These are phyloP conservation scores for Blastosporella zonata DNA, from an alignment of 1,284 basidiomycete genomes.

Conservation along the genomic window DNA sequence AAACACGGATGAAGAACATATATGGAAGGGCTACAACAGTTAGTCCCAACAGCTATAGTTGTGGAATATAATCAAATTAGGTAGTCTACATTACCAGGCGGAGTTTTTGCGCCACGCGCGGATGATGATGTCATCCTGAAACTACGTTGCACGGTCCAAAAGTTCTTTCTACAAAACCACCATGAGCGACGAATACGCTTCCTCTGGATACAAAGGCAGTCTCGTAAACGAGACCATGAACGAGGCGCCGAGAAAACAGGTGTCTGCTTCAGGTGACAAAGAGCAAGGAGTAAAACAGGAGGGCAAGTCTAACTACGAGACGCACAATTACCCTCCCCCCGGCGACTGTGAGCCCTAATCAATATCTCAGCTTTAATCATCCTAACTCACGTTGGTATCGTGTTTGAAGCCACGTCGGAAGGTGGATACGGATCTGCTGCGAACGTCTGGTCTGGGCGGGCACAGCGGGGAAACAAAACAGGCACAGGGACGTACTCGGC, in stretches of 20 bases:
- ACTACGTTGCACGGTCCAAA: neutral
- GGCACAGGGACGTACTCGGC: conserved; percentile 6
- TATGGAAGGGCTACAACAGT: no score
- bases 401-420: conserved; percentile 12
- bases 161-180: neutral
- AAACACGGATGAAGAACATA: no score
- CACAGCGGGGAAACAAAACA: conserved; percentile 16
- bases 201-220: conserved; percentile 16
- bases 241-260: conserved; percentile 1
- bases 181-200: conserved; percentile 21
- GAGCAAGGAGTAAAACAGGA: neutral
- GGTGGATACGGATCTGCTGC: conserved; percentile 16
- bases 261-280: neutral
- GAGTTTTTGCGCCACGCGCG: neutral
- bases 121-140: neutral
- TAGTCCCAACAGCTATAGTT: no score
- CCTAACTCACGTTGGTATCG: neutral
- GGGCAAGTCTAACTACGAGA: conserved; percentile 8
- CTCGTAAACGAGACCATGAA: conserved; percentile 10
- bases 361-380: neutral
- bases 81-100: no score
- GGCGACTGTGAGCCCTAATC: conserved; percentile 13
- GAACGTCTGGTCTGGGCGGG: conserved; percentile 18
- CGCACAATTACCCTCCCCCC: conserved; percentile 14
- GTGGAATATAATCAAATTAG: no score